These are phyloP conservation scores for Anaeramoeba ignava DNA, from an alignment of 78 protist genomes.

Conservation along the genomic window DNA sequence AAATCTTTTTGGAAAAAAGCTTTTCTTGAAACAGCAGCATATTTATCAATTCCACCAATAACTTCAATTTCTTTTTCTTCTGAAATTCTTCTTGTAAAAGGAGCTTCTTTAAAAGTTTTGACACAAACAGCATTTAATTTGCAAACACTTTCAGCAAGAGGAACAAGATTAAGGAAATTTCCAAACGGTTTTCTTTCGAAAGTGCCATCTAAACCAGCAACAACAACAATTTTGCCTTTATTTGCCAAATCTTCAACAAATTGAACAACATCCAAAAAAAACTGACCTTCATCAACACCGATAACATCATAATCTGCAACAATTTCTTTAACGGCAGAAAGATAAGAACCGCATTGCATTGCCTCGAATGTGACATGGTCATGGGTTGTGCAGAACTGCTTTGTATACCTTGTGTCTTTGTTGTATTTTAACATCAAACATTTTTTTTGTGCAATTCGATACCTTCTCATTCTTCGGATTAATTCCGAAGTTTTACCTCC, in stretches of 20 bases:
- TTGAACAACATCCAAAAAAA: neutral
- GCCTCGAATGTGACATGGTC: neutral
- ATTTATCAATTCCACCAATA: conserved; percentile 14
- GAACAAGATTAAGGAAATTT: neutral
- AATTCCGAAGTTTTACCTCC: conserved; percentile 7
- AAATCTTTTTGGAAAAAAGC: conserved; percentile 7
- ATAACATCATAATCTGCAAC: neutral
- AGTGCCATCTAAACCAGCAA: conserved; percentile 12
- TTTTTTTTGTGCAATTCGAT: neutral
- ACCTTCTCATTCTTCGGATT: neutral
- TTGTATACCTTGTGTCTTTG: neutral
- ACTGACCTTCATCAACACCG: conserved; percentile 24
- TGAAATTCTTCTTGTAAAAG: neutral
- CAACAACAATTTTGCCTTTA: neutral
- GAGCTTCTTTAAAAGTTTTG: neutral
- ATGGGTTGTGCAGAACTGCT: neutral
- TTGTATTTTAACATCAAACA: neutral
- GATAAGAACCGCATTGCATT: neutral
- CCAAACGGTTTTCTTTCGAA: neutral
- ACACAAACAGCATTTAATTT: neutral
- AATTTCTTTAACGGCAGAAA: neutral
- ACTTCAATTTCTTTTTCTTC: neutral
- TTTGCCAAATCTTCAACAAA: neutral
- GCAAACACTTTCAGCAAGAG: neutral
- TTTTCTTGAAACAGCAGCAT: neutral